Evolutionary conservation across 139 green algal species (phyloP).

Genomic region (Chlorella sp.): DNA sequence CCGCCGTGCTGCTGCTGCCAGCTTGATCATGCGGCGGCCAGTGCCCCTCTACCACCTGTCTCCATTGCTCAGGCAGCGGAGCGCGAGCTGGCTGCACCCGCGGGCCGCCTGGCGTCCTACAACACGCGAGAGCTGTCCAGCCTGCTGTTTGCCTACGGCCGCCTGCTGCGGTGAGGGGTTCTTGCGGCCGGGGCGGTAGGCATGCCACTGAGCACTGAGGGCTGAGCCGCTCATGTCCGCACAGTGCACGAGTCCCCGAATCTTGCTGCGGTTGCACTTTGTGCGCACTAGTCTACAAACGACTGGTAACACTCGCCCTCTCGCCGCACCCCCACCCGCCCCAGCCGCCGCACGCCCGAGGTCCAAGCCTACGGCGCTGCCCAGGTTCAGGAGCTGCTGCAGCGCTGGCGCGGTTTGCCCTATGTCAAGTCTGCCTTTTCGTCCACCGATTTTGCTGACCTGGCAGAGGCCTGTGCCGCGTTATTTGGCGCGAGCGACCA

Average conservation of each 20-base stretch:
- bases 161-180: conserved; percentile 6
- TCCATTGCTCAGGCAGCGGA: not conserved
- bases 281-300: no score
- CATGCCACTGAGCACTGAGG: no score
- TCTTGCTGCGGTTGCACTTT: no score
- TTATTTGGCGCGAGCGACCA: conserved; percentile 3
- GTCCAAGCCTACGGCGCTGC: conserved; percentile 5
- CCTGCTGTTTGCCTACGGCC: conserved; percentile 33
- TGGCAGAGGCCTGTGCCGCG: conserved; percentile 8
- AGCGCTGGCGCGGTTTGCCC: conserved; percentile 9
- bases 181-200: no score
- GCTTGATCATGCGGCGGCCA: no score
- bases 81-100: not conserved
- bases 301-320: no score
- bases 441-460: conserved; percentile 38
- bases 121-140: conserved; percentile 38
- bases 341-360: not conserved
- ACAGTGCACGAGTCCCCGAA: no score
- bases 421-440: conserved; percentile 22
- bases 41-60: not conserved
- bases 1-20: no score
- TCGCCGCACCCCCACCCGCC: not conserved
- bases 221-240: no score
- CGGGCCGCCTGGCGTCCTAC: conserved; percentile 6
- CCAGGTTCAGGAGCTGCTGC: conserved; percentile 9